These are phyloP conservation scores for Chalciporus sp. DNA, from an alignment of 1,284 basidiomycete genomes.

Conservation along the genomic window DNA sequence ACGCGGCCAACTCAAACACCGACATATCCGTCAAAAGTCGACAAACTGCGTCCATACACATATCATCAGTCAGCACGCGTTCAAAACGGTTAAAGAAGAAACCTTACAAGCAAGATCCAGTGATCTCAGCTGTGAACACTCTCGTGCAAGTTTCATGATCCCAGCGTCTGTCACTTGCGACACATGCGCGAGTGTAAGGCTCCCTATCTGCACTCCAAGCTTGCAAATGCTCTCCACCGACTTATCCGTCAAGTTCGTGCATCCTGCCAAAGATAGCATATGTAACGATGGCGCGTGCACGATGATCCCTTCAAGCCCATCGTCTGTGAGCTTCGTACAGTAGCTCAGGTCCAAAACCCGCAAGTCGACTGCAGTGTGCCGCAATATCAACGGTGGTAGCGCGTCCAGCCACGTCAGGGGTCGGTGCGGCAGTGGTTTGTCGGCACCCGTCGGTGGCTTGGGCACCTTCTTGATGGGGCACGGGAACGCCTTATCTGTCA, in stretches of 20 bases:
- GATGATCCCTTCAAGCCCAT: constrained; percentile 78
- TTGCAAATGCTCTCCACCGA: constrained; percentile 69
- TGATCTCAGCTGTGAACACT: constrained; percentile 77
- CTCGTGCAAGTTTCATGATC: constrained; percentile 70
- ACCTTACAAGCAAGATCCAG: constrained; percentile 85
- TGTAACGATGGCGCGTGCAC: constrained; percentile 80
- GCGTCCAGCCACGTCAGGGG: constrained; percentile 60
- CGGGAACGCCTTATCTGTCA: constrained; percentile 85
- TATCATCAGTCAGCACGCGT: constrained; percentile 13
- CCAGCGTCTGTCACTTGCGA: constrained; percentile 79
- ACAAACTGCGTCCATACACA: constrained; percentile 55
- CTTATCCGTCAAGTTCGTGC: constrained; percentile 77
- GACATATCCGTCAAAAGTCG: constrained; percentile 83
- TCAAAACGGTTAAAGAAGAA: constrained; percentile 9
- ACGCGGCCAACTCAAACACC: constrained; percentile 77
- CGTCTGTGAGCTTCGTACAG: constrained; percentile 75
- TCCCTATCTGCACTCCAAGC: constrained; percentile 80
- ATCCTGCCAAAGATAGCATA: constrained; percentile 81
- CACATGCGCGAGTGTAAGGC: constrained; percentile 82
- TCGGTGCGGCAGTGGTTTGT: constrained; percentile 53
- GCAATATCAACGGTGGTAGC: constrained; percentile 60
- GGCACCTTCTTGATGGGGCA: constrained; percentile 41
- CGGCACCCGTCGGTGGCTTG: constrained; percentile 22
- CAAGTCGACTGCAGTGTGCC: constrained; percentile 68
- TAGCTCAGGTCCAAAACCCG: constrained; percentile 78